phyloP scores from a whole-genome alignment of 352 stramenopile genomes.

The Phytophthora litchii region DNA sequence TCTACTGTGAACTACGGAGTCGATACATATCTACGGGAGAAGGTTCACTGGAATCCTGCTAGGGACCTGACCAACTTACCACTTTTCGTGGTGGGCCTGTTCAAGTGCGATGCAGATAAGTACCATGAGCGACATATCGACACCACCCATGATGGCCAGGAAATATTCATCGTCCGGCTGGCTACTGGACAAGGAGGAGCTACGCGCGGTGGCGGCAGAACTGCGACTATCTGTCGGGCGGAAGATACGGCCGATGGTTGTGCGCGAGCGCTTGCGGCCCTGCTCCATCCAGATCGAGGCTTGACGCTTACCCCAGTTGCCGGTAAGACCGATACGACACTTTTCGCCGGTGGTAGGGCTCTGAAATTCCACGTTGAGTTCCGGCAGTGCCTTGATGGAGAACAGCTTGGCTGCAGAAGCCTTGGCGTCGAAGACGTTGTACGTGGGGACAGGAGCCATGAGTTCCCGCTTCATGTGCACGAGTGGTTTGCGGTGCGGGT shows the following conservation, averaged over 20 bases:
- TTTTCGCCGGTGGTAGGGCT: conserved; percentile 31
- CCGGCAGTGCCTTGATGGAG: conserved; percentile 41
- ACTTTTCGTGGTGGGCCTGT: conserved; percentile 34
- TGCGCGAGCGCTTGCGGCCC: conserved; percentile 26
- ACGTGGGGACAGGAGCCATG: conserved; percentile 40
- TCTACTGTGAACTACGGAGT: conserved; percentile 6
- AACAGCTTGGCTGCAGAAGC: conserved; percentile 36
- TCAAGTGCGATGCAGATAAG: conserved; percentile 52
- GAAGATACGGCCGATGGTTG: conserved; percentile 40
- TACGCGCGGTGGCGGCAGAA: conserved; percentile 24
- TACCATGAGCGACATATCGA: conserved; percentile 52
- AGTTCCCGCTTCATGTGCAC: conserved; percentile 50
- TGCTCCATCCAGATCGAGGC: conserved; percentile 46
- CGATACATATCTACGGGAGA: conserved; percentile 16
- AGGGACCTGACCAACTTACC: conserved; percentile 18
- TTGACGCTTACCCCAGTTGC: conserved; percentile 37
- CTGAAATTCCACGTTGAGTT: conserved; percentile 41
- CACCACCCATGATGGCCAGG: conserved; percentile 37
- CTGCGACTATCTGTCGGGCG: conserved; percentile 25
- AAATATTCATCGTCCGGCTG: conserved; percentile 41
- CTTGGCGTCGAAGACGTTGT: conserved; percentile 45
- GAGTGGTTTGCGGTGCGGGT: conserved; percentile 29
- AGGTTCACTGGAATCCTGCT: not conserved
- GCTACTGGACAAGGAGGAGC: conserved; percentile 25
- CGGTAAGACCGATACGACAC: conserved; percentile 37